A percentile compares a stretch with the other conserved stretches of the same genome.
phyloP scores from a whole-genome alignment of 208 protist species.

The Tritrichomonas musculus region DNA sequence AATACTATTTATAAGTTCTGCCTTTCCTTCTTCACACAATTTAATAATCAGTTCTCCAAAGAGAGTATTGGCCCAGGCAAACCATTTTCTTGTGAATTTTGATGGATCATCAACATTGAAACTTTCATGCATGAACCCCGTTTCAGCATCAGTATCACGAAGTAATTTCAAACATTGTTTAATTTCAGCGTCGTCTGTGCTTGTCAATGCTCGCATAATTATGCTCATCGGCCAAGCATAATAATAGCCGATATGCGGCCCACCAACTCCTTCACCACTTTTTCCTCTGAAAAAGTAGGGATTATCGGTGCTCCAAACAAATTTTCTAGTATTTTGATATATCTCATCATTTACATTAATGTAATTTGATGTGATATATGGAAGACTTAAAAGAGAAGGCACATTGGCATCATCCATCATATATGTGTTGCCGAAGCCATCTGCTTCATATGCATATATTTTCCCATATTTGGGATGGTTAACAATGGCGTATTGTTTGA shows the following conservation, averaged over 20 bases:
- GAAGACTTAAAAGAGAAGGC: conserved; percentile 40
- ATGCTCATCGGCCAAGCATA: conserved; percentile 43
- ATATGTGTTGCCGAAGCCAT: conserved; percentile 44
- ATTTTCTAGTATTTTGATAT: conserved; percentile 37
- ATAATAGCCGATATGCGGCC: conserved; percentile 32
- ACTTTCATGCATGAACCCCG: conserved; percentile 48
- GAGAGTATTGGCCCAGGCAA: conserved; percentile 49
- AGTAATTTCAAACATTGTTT: conserved; percentile 36
- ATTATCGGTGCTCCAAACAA: conserved; percentile 34
- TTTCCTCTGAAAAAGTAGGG: conserved; percentile 46
- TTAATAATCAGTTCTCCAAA: conserved; percentile 49
- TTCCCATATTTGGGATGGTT: conserved; percentile 34
- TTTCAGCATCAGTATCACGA: conserved; percentile 36
- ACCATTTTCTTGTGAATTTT: conserved; percentile 41
- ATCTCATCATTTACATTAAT: conserved; percentile 28
- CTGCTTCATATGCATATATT: conserved; percentile 45
- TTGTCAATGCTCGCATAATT: conserved; percentile 38
- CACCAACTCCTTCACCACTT: conserved; percentile 38
- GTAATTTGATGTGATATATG: conserved; percentile 38
- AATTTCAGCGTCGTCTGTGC: conserved; percentile 38
- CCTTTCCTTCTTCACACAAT: background rate
- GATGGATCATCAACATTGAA: conserved; percentile 40
- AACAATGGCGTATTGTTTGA: background rate
- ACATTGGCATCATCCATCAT: conserved; percentile 49
- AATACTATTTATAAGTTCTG: too few species aligned